Conservation (phyloP, 2,329 filamentous ascomycete species). For the Stenocarpella maydis region DNA sequence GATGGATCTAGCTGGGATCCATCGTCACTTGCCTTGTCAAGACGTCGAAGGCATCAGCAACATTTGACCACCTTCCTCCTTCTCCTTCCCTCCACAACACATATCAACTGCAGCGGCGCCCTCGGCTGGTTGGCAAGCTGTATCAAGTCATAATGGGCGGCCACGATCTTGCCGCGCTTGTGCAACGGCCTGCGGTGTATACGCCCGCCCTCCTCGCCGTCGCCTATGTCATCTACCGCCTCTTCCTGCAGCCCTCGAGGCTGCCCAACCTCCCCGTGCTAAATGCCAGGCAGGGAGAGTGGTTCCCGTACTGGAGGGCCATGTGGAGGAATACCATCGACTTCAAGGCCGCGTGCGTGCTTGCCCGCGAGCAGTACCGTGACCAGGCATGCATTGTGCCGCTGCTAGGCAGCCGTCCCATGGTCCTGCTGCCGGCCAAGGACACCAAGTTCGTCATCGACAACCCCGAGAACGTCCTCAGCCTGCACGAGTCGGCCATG, state of each 20-base stretch:
- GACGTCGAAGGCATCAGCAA: not conserved
- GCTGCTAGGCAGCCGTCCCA: conserved; percentile 36
- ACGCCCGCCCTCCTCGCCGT: conserved; percentile 39
- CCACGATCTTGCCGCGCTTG: conserved; percentile 26
- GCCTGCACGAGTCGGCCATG: conserved; percentile 45
- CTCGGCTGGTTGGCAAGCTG: not conserved
- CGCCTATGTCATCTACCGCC: conserved; percentile 40
- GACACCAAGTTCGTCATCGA: conserved; percentile 45
- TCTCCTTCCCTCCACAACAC: not conserved
- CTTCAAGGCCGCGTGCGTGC: conserved; percentile 41
- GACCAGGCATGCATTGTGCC: conserved; percentile 42
- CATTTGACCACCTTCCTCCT: not conserved
- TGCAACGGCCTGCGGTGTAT: conserved; percentile 40
- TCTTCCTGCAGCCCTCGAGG: conserved; percentile 39
- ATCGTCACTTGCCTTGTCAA: not conserved
- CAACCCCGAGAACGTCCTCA: conserved; percentile 45
- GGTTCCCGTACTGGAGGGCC: conserved; percentile 44
- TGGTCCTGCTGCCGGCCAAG: conserved; percentile 42
- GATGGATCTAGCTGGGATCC: not conserved
- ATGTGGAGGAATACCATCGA: conserved; percentile 43
- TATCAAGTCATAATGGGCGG: conserved; percentile 4
- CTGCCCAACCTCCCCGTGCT: conserved; percentile 44
- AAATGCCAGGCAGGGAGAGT: conserved; percentile 44
- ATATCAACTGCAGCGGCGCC: not conserved
- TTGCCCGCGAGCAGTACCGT: conserved; percentile 40